Evolutionary conservation across 441 rosid genomes (phyloP).

Genomic region (Brassica hybrid): DNA sequence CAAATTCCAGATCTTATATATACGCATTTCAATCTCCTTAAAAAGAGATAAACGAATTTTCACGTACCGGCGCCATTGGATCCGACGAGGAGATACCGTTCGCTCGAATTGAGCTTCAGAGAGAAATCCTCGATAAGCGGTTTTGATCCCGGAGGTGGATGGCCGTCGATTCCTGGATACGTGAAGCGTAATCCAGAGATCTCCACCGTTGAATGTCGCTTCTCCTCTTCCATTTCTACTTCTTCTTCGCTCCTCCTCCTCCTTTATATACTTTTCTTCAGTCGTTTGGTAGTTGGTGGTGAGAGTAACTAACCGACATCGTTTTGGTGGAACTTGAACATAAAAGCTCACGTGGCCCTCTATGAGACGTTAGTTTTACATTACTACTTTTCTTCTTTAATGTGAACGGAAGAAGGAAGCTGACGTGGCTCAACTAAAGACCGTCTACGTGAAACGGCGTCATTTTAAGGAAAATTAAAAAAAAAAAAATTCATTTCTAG

Average conservation of each 20-base stretch:
- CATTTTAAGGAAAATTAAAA: not conserved
- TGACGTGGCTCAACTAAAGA: constrained; percentile 31
- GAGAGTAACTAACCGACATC: constrained; percentile 29
- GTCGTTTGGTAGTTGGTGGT: constrained; percentile 36
- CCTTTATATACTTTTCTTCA: constrained; percentile 35
- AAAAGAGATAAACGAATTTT: not conserved
- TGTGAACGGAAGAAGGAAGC: not conserved
- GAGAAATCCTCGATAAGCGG: constrained; percentile 76
- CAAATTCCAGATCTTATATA: not conserved
- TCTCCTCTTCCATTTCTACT: constrained; percentile 48
- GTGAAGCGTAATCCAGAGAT: constrained; percentile 83
- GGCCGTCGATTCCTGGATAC: constrained; percentile 94
- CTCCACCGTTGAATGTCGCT: constrained; percentile 54
- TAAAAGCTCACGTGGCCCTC: constrained; percentile 33
- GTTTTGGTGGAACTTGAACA: constrained; percentile 9
- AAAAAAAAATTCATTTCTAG: not conserved
- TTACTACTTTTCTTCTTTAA: not conserved
- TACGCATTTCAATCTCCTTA: not conserved
- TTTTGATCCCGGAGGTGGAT: constrained; percentile 85
- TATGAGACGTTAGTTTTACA: constrained; percentile 18
- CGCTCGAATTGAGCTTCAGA: constrained; percentile 61
- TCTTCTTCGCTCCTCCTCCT: constrained; percentile 7
- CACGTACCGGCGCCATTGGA: constrained; percentile 90
- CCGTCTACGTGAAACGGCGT: not conserved
- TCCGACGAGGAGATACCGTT: constrained; percentile 93